Base-by-base conservation (phyloP, 2,329 filamentous ascomycete species). In the Nakataea oryzae region DNA sequence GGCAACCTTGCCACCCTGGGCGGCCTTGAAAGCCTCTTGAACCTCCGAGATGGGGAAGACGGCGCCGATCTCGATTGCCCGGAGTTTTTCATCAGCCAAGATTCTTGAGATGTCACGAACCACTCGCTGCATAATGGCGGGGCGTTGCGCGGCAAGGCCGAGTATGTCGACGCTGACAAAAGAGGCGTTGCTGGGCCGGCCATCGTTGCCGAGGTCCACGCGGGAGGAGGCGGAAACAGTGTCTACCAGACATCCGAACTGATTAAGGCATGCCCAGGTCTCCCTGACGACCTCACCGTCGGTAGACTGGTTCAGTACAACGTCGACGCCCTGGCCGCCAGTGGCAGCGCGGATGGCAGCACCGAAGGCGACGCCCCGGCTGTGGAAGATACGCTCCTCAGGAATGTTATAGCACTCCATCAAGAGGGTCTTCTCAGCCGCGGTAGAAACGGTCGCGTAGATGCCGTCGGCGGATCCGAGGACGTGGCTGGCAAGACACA, bases 141-240 rank as follows among this genome's bases (percentile, higher is more conserved):
- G 78, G 30, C 76, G 70, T 65, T 79, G 70, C 2, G 69, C 70
- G 21, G 76, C 72, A 5, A 83, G 67, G 1, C 75, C 69, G 47
- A 78, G 74, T 58, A 80, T 69, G 62, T 81, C 78, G 11, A 66
- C 57, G 13, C 54, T 59, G 54, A 75, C 72, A 65, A 79, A 80
- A 41, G 75, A 78, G 27, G 75, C 74, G 64, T 80, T 81, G 65
- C 71, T 73, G 32, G 12, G 17, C 68, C 68, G 47, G 76, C 75
- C n/a, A 73, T 78, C 75, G 63, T 71, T 73, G 14, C 76, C 74
- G 29, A 81, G 73, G 60, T 82, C 79, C 3, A 81, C 66, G 57
- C 68, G 65, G 9, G 66, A 69, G 47, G 74, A 72, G 56, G 70
- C 69, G 3, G 64, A 58, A 41, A 73, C 71, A n/a, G 74, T 69